Conservation (phyloP, 2,329 filamentous ascomycete genomes). For the Diaporthe eres region DNA sequence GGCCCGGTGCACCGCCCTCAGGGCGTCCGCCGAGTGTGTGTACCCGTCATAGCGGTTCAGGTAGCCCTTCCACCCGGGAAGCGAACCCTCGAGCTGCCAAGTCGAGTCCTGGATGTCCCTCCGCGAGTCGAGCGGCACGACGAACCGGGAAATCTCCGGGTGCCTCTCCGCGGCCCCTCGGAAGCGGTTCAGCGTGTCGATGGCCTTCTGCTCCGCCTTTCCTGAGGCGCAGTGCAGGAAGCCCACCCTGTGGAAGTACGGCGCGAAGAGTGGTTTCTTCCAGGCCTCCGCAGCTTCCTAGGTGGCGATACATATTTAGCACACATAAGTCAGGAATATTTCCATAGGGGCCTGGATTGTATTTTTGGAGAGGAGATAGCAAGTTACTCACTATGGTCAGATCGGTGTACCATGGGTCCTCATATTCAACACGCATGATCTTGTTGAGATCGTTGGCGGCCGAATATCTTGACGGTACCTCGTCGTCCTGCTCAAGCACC, state of each 20-base stretch:
- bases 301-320: background rate
- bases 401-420: constrained; percentile 69
- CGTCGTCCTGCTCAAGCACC: constrained; percentile 58
- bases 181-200: constrained; percentile 31
- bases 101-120: constrained; percentile 58
- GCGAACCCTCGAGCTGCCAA: constrained; percentile 63
- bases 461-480: constrained; percentile 62
- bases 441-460: constrained; percentile 74
- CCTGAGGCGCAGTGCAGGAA: constrained; percentile 55
- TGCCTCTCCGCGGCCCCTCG: constrained; percentile 7
- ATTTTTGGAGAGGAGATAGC: constrained; percentile 53
- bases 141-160: constrained; percentile 12
- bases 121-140: constrained; percentile 13
- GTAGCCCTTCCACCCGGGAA: constrained; percentile 71
- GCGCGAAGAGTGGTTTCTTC: constrained; percentile 66
- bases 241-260: constrained; percentile 62
- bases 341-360: constrained; percentile 41
- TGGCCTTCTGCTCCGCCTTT: constrained; percentile 16
- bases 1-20: constrained; percentile 61
- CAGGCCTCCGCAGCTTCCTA: constrained; percentile 65
- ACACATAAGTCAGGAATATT: background rate
- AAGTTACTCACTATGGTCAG: constrained; percentile 49
- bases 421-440: constrained; percentile 72
- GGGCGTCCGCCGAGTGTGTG: constrained; percentile 67
- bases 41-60: constrained; percentile 71